These are phyloP conservation scores for Chrysanthemum lavandulifolium DNA, from an alignment of 129 eudicot genomes.

Conservation along the genomic window DNA sequence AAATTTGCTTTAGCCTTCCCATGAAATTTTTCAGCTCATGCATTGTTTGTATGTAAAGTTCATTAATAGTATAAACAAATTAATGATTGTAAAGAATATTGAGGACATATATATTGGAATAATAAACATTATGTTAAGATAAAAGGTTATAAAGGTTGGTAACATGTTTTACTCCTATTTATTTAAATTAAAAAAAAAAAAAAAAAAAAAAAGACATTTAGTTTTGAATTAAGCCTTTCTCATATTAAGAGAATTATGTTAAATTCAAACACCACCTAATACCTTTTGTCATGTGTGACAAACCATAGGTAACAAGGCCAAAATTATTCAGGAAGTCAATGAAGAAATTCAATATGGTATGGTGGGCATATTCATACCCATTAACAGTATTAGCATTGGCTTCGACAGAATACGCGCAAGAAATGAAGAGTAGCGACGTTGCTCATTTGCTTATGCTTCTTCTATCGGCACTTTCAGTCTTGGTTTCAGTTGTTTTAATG, in stretches of 20 bases:
- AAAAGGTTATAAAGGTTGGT: no score
- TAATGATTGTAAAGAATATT: no score
- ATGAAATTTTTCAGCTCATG: no score
- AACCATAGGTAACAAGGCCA: conserved; percentile 49
- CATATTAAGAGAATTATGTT: no score
- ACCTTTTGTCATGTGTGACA: conserved; percentile 1
- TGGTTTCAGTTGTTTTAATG: conserved; percentile 47
- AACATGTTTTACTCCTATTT: not conserved
- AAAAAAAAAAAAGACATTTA: no score
- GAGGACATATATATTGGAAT: no score
- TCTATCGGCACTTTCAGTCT: conserved; percentile 48
- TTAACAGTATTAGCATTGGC: conserved; percentile 54
- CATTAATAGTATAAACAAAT: no score
- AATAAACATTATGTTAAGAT: no score
- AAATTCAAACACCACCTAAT: not conserved
- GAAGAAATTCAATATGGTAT: conserved; percentile 60
- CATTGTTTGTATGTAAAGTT: no score
- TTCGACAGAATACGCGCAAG: conserved; percentile 57
- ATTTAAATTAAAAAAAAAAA: no score
- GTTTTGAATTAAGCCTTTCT: not conserved
- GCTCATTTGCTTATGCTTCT: conserved; percentile 53
- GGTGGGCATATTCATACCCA: conserved; percentile 74
- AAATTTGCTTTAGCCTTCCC: no score
- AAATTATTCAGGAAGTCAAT: conserved; percentile 58
- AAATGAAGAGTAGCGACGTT: conserved; percentile 27